Conservation (phyloP, 202 grass and related monocot genomes). For the Panicum hallii region DNA sequence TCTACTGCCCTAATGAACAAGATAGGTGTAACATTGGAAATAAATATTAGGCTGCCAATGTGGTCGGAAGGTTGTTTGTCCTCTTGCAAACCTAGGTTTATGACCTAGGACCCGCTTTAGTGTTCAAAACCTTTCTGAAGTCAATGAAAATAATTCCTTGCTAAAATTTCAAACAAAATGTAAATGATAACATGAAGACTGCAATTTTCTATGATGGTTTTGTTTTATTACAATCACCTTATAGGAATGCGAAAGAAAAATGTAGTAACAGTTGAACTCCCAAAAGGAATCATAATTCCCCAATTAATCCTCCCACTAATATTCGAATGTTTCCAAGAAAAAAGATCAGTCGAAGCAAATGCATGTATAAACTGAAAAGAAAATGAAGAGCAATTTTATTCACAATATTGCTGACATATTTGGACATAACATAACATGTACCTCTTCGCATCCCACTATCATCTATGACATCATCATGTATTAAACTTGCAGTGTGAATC, state of each 20-base stretch:
- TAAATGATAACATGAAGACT: neutral
- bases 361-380: neutral
- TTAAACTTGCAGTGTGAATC: constrained; percentile 98
- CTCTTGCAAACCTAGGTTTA: neutral
- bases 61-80: neutral
- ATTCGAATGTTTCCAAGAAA: neutral
- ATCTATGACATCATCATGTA: constrained; percentile 98
- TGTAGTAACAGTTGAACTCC: neutral
- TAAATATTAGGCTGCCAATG: neutral
- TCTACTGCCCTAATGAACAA: neutral
- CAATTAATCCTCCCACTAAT: neutral
- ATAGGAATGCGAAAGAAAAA: constrained; percentile 1
- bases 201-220: neutral
- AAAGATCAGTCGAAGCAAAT: neutral
- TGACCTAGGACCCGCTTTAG: neutral
- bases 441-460: constrained; percentile 95
- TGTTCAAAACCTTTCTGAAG: neutral
- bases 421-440: constrained; percentile 30
- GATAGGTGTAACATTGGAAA: neutral
- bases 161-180: neutral
- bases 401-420: neutral
- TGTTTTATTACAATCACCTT: neutral
- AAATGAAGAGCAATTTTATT: neutral
- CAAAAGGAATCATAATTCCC: neutral
- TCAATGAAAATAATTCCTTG: neutral